Conservation (phyloP, 306 rosid species). For the Casuarina equisetifolia region DNA sequence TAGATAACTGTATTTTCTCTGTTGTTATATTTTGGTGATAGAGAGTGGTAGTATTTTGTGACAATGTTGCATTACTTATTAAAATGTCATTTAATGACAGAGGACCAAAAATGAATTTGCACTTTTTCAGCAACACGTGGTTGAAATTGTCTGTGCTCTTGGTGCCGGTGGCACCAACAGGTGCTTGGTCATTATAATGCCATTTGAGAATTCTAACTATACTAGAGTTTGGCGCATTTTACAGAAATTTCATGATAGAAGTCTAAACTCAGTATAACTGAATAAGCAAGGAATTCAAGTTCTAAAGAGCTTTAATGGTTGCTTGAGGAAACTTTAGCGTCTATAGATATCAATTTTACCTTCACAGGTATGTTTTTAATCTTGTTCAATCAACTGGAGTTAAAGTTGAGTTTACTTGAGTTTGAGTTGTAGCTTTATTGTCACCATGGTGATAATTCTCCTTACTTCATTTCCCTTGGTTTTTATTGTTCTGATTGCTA, state of each 20-base stretch:
- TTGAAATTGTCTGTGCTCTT: background rate
- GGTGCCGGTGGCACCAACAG: background rate
- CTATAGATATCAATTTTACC: background rate
- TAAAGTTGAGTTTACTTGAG: background rate
- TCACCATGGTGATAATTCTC: background rate
- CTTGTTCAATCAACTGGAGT: background rate
- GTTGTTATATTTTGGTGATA: slow-evolving; percentile 2
- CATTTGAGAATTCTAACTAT: background rate
- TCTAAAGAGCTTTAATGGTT: background rate
- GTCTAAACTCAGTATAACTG: background rate
- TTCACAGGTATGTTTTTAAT: background rate
- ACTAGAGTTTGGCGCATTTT: background rate
- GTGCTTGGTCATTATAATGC: background rate
- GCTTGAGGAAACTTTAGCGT: background rate
- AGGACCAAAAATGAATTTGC: no score
- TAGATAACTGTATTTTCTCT: slow-evolving; percentile 23
- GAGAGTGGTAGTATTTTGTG: slow-evolving; percentile 8
- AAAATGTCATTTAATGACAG: background rate
- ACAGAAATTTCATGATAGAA: background rate
- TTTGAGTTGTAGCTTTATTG: background rate
- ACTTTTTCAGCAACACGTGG: background rate
- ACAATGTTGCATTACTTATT: background rate
- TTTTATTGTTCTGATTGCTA: slow-evolving; percentile 5
- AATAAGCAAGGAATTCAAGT: background rate
- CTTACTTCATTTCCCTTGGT: background rate